These are phyloP conservation scores for Eimeria sp. DNA, from an alignment of 169 alveolate species.

Conservation along the genomic window DNA sequence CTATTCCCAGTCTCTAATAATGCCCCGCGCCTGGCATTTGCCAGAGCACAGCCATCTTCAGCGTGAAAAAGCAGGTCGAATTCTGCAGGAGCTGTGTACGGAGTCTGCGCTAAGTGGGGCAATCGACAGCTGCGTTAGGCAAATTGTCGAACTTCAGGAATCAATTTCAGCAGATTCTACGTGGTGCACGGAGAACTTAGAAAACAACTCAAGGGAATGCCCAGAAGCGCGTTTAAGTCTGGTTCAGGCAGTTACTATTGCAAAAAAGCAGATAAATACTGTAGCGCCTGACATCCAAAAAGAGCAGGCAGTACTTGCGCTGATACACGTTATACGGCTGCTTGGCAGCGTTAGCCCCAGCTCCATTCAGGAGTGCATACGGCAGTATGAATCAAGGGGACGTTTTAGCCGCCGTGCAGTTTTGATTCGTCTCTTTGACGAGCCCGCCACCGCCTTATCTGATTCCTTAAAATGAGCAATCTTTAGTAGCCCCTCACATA, in stretches of 20 bases:
- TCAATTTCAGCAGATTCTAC: background rate
- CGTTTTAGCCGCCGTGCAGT: conserved; percentile 55
- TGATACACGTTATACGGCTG: background rate
- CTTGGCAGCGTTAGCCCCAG: conserved; percentile 41
- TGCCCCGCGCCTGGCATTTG: conserved; percentile 13
- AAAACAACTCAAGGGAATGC: background rate
- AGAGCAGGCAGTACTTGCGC: conserved; percentile 31
- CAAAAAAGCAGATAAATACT: background rate
- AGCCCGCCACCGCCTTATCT: background rate
- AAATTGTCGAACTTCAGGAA: conserved; percentile 13
- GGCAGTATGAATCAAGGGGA: conserved; percentile 35
- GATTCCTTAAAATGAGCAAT: background rate
- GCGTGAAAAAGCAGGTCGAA: background rate
- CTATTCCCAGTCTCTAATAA: background rate
- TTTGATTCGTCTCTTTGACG: conserved; percentile 1
- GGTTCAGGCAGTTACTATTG: background rate
- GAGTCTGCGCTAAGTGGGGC: conserved; percentile 9
- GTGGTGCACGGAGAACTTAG: background rate
- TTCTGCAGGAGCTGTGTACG: conserved; percentile 2
- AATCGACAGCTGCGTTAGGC: conserved; percentile 58
- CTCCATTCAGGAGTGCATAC: conserved; percentile 21
- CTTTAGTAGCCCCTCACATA: background rate
- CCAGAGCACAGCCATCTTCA: conserved; percentile 34
- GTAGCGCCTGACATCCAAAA: conserved; percentile 24
- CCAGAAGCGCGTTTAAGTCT: background rate